Percentiles rank a stretch among this genome's conserved stretches.
Conservation (phyloP, 805 yeast species). For the Candida ficus region DNA sequence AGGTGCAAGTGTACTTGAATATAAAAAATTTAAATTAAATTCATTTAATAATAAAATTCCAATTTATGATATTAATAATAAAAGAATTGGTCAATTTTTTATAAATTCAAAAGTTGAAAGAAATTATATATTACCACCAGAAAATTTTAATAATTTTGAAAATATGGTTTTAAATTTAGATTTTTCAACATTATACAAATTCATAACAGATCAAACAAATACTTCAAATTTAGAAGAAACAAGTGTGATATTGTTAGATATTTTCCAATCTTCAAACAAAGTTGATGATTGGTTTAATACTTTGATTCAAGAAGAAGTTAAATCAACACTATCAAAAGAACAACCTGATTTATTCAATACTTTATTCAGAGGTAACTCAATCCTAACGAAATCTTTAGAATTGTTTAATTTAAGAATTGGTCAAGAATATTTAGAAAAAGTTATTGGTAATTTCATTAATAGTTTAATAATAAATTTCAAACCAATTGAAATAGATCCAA, state of each 20-base stretch:
- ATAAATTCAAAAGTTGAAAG: constrained; percentile 46
- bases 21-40: constrained; percentile 3
- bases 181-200: constrained; percentile 46
- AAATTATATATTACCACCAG: constrained; percentile 54
- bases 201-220: constrained; percentile 26
- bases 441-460: constrained; percentile 65
- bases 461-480: constrained; percentile 45
- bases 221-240: constrained; percentile 45
- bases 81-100: constrained; percentile 53
- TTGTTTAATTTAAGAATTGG: constrained; percentile 73
- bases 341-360: constrained; percentile 47
- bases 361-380: constrained; percentile 78
- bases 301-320: constrained; percentile 62
- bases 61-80: constrained; percentile 31
- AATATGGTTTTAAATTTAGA: constrained; percentile 51
- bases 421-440: constrained; percentile 66
- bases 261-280: constrained; percentile 63
- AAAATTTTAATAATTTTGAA: constrained; percentile 57
- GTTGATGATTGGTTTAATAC: constrained; percentile 72
- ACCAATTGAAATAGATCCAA: constrained; percentile 77
- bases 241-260: constrained; percentile 59
- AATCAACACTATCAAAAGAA: constrained; percentile 1
- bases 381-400: constrained; percentile 79
- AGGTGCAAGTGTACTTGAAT: constrained; percentile 15
- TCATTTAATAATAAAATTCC: constrained; percentile 34